A percentile compares a stretch with the other conserved stretches of the same genome.
phyloP scores from a whole-genome alignment of 306 rosid genomes.

The Casuarina equisetifolia region DNA sequence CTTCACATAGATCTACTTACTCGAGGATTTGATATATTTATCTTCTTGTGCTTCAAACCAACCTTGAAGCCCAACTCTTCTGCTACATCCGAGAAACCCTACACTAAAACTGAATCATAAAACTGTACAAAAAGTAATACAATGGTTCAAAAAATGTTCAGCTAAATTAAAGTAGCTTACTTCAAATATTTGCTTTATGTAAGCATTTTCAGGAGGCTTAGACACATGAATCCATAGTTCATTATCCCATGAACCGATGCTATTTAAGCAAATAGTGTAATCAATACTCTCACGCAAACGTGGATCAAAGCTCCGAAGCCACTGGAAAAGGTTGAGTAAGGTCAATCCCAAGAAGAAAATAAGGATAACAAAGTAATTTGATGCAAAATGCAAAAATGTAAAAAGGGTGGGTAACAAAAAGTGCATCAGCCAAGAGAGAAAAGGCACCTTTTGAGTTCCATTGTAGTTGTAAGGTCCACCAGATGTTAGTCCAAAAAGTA shows the following conservation, averaged over 20 bases:
- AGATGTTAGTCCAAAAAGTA: slow-evolving; percentile 93
- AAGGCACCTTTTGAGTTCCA: slow-evolving; percentile 85
- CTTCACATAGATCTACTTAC: slow-evolving; percentile 55
- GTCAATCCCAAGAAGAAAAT: slow-evolving; percentile 15
- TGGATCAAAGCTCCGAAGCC: slow-evolving; percentile 96
- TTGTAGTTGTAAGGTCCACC: slow-evolving; percentile 98
- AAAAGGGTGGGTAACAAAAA: slow-evolving; percentile 22
- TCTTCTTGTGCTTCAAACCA: slow-evolving; percentile 96
- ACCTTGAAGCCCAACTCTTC: slow-evolving; percentile 75
- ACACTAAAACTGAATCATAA: slow-evolving; percentile 35
- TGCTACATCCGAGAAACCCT: slow-evolving; percentile 92
- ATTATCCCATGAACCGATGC: slow-evolving; percentile 92
- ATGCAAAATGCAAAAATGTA: slow-evolving; percentile 8
- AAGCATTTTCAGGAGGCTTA: slow-evolving; percentile 94
- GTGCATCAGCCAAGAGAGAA: slow-evolving; percentile 10
- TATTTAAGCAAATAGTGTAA: slow-evolving; percentile 89
- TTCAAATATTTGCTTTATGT: slow-evolving; percentile 80
- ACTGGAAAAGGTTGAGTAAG: slow-evolving; percentile 50
- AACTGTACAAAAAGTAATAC: slow-evolving; percentile 24
- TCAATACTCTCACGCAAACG: slow-evolving; percentile 95
- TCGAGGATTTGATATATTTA: slow-evolving; percentile 92
- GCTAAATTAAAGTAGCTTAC: slow-evolving; percentile 47
- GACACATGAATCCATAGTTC: slow-evolving; percentile 95
- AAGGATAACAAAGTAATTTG: slow-evolving; percentile 1
- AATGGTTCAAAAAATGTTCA: slow-evolving; percentile 7